Conservation (phyloP, 768 basidiomycete genomes). For the Macrolepiota dolichaula region DNA sequence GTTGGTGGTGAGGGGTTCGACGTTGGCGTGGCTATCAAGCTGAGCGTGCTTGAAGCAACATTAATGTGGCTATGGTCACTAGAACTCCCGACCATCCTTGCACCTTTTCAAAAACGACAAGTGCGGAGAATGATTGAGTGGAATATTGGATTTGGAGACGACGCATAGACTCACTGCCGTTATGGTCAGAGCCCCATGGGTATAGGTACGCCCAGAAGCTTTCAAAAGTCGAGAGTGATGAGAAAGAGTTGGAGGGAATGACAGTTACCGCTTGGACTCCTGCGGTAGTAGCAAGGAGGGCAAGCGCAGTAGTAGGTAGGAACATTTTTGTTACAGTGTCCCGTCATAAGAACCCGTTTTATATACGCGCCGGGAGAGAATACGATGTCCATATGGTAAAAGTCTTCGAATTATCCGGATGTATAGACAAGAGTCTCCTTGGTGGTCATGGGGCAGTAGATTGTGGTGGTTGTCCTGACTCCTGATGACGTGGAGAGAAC, state of each 20-base stretch:
- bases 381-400: not conserved
- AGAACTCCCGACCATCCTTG: constrained; percentile 40
- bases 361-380: not conserved
- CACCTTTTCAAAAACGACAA: constrained; percentile 21
- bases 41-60: constrained; percentile 34
- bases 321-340: not conserved
- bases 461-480: not conserved
- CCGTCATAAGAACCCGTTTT: not conserved
- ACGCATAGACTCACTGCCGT: constrained; percentile 31
- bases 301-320: constrained; percentile 3
- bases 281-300: constrained; percentile 15
- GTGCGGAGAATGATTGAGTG: too few species aligned
- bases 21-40: constrained; percentile 38
- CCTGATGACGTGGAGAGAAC: too few species aligned
- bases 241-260: constrained; percentile 38
- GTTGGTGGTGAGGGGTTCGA: constrained; percentile 34
- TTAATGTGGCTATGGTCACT: constrained; percentile 36
- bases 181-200: constrained; percentile 45
- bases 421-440: not conserved
- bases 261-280: constrained; percentile 26
- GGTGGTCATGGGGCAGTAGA: not conserved
- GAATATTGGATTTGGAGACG: not conserved
- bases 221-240: constrained; percentile 33
- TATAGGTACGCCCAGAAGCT: constrained; percentile 41
- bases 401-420: constrained; percentile 10